Evolutionary conservation across 2,329 filamentous ascomycete genomes (phyloP), one percentile per base, ranked within the genome.

Genomic region (Mycosphaerella sp.): DNA sequence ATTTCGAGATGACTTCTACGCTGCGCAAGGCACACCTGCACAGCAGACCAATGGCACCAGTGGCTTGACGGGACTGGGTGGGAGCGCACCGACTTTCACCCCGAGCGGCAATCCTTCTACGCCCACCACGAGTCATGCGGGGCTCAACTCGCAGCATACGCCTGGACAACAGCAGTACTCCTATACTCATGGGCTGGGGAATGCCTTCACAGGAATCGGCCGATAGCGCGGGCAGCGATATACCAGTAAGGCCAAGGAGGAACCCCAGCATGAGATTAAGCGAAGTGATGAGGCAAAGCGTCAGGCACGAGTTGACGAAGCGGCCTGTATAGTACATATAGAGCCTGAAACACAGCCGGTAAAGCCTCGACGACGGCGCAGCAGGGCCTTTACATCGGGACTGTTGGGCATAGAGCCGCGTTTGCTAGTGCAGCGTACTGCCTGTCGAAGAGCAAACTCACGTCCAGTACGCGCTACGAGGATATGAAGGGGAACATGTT

Each of bases 1-100:
- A 32, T 64, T 62, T 28, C 59, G 67, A 10, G 66, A 70, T n/a
- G 67, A 70, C 37, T 70, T 68, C 53, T 66, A 73, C 21, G 72
- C 72, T 13, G 72, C 72, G 49, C 71, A 71, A 50, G 72, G 43
- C 62, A 76, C 60, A 32, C 63, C 58, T 14, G 54, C 57, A 50
- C 52, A 60, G 50, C 30, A 34, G 30, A 43, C 49, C 6, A 62
- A 61, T 45, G 63, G 62, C 17, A 36, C 40, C 21, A 25, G 21
- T 21, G 51, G 48, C 7, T 41, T 59, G 5, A 53, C 49, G 14
- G 57, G 57, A 8, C 44, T 59, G 8, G 55, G 53, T 14, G 49
- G 48, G 13, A 45, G 39, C 21, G 45, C 43, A 7, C 47, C 54
- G 13, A 52, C 43, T 16, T 59, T 60, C 35, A 60, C 58, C 6